Base-by-base conservation (phyloP, 495 filamentous ascomycete species). In the Penicillium herquei region DNA sequence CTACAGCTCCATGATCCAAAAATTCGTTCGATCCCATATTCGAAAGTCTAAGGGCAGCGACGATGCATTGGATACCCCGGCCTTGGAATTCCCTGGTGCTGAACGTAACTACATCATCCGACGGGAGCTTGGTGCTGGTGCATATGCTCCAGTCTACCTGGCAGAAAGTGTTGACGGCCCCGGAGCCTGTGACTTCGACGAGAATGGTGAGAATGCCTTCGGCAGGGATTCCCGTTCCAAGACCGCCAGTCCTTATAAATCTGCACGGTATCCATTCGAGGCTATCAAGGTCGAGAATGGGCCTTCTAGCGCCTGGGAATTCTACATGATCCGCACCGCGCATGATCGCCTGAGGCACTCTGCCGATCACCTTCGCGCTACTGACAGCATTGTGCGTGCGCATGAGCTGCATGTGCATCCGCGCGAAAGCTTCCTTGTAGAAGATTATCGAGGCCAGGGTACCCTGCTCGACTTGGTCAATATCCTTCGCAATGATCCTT, bases 401-500 rank as follows among this genome's bases (percentile, higher is more conserved):
- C 86, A 93, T 53, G 92, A 96, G 56, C 78, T 96, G 66, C 94
- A 97, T 70, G 79, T 96, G 11, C 97, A 90, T 73, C 74, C 81
- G 32, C 86, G 92, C 62, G 95, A 98, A 69, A 84, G 80, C 47
- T 97, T 92, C 69, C 78, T 98, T 17, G 73, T 98, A 30, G 86
- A 96, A 64, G 89, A 94, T 39, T 96, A 87, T 66, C 86, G 89
- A 52, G 85, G 87, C 56, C 90, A 98, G 74, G 94, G 94, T 55
- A 97, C 95, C 0, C 78, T 98, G 17, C 84, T 98, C 6, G 92
- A 97, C 67, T 83, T 97, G 8, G 85, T 98, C 68, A 98, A 98
- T 71, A 77, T 89, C 56, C 84, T 92, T 56, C 84, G 86, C 58
- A 79, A 83, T 31, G 90, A 96, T 41, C 59, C 70, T 11, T 49